Evolutionary conservation across 2,329 filamentous ascomycete species (phyloP), one percentile per base, ranked within the genome.

Genomic region (Rosellinia necatrix): DNA sequence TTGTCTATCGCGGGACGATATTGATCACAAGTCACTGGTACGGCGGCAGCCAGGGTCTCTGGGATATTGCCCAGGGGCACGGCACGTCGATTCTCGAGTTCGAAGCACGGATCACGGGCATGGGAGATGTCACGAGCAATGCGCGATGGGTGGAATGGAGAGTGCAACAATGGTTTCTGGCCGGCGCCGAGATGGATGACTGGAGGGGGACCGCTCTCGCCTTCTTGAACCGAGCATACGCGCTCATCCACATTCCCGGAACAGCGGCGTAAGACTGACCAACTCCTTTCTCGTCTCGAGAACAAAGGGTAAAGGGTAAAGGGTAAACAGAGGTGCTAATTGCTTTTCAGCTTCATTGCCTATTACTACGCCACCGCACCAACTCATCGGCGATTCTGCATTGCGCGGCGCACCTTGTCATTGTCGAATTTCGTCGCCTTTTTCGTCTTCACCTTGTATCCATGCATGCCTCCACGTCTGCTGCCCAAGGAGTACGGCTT

Each of bases 1-100:
- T 80, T 41, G 85, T 87, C 67, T 89, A 89, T 72, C 77, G 80
- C 32, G 74, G 84, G 70, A 86, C 84, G 6, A 79, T 81, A 13
- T 73, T 78, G 13, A 69, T 79, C 6, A 79, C 81, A 2, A 76
- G 80, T 54, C 70, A 71, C 43, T 72, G 81, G 51, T 84, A 82
- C 54, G 79, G 80, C 30, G 77, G 78, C 40, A 75, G 76, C 32
- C 71, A 69, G 34, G 65, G 71, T 13, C 73, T 81, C 15, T 78
- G 78, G 66, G 72, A 79, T 47, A 71, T 76, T 8, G 77, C 77
- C 3, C 74, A 78, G 65, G 66, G 68, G 24, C 76, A 81, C 55
- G 77, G 69, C 15, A 64, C 76, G n/a, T 66, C 68, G 13, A 70
- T 79, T 4, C 67, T 80, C 4, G 67, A 76, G 35, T 63, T 77